phyloP scores from a whole-genome alignment of 2,329 filamentous ascomycete genomes.

The Cryphonectria naterciae region DNA sequence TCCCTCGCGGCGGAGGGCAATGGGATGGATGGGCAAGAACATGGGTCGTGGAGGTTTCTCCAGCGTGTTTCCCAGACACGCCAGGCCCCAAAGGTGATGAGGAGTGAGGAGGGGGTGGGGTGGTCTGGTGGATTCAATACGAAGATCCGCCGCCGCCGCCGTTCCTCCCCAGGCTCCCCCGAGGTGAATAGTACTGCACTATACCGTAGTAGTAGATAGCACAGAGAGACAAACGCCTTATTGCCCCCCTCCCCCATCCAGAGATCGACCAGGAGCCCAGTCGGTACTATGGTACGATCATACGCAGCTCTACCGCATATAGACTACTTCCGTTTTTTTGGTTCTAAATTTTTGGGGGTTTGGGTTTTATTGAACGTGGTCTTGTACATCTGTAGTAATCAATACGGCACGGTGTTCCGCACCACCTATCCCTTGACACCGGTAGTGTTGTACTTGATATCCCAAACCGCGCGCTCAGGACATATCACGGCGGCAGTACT shows the following conservation, averaged over 20 bases:
- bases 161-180: background rate
- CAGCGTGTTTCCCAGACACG: background rate
- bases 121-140: constrained; percentile 1
- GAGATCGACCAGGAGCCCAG: no score
- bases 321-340: background rate
- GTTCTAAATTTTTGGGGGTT: no score
- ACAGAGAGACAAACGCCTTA: background rate
- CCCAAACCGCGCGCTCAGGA: background rate
- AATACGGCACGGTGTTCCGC: background rate
- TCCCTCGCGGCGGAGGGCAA: background rate
- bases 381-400: background rate
- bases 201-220: background rate
- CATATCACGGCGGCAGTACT: background rate
- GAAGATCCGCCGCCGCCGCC: constrained; percentile 3
- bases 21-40: background rate
- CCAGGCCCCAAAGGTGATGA: background rate
- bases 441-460: background rate
- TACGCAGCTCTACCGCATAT: background rate
- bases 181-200: background rate
- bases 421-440: background rate
- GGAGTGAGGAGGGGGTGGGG: background rate
- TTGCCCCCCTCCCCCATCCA: background rate
- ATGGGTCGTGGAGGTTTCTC: background rate
- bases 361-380: background rate
- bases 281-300: background rate